Conservation (phyloP, 2,329 filamentous ascomycete species). For the Botrytis aclada region DNA sequence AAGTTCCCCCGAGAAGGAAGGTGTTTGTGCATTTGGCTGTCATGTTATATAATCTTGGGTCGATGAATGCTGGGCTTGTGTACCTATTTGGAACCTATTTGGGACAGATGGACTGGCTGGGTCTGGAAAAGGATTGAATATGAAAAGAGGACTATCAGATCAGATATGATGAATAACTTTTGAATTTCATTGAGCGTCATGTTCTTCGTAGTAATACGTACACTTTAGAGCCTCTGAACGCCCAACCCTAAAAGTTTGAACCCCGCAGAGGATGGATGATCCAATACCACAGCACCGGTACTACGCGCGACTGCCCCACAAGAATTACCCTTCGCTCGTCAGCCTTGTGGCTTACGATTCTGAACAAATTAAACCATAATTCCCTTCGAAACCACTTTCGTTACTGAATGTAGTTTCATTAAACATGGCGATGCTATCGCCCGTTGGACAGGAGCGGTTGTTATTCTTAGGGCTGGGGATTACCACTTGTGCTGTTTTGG, state of each 20-base stretch:
- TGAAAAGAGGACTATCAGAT: neutral
- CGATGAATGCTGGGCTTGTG: neutral
- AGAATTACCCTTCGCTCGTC: neutral
- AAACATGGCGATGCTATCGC: constrained; percentile 35
- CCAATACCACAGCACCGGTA: neutral
- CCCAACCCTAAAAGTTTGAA: neutral
- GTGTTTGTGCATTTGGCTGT: neutral
- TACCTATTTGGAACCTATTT: neutral
- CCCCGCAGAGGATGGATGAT: constrained; percentile 7
- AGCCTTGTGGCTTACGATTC: neutral
- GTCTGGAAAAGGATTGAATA: neutral
- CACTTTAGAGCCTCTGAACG: neutral
- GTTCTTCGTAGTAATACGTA: neutral
- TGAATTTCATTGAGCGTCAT: neutral
- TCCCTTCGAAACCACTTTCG: neutral
- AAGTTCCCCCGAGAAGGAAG: neutral
- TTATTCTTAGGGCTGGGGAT: constrained; percentile 40
- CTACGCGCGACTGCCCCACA: neutral
- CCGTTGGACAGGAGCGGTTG: constrained; percentile 31
- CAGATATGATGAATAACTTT: neutral
- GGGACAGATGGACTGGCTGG: neutral
- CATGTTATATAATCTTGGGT: neutral
- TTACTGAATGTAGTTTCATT: constrained; percentile 27
- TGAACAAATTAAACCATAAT: neutral
- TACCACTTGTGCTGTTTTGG: constrained; percentile 56